A percentile compares a stretch with the other conserved stretches of the same genome.
phyloP scores from a whole-genome alignment of 768 basidiomycete genomes.

The Amanita muscaria region DNA sequence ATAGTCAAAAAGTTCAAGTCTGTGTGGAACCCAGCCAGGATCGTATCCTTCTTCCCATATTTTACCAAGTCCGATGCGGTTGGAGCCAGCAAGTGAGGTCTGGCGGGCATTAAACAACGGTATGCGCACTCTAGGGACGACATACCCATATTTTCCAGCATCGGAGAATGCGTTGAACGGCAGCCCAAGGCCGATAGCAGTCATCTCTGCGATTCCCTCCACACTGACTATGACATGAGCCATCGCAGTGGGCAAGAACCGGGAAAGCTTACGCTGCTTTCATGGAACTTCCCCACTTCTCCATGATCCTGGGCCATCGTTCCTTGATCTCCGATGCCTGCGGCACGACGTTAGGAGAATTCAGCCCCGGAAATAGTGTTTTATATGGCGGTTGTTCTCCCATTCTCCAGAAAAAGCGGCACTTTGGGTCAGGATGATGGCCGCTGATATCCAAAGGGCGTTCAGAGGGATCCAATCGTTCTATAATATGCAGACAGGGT shows the following conservation, averaged over 20 bases:
- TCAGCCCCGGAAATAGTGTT: conserved; percentile 67
- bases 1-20: conserved; percentile 95
- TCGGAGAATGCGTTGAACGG: conserved; percentile 60
- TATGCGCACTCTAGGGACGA: conserved; percentile 2
- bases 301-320: conserved; percentile 67
- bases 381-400: conserved; percentile 63
- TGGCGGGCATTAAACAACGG: background rate
- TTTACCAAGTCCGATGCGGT: conserved; percentile 86
- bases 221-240: conserved; percentile 41
- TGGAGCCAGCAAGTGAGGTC: conserved; percentile 85
- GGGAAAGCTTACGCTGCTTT: conserved; percentile 61
- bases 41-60: conserved; percentile 71
- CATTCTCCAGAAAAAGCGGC: conserved; percentile 91
- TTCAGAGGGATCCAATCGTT: conserved; percentile 64
- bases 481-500: conserved; percentile 75
- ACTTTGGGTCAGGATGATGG: conserved; percentile 87
- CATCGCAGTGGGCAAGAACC: background rate
- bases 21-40: conserved; percentile 90
- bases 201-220: conserved; percentile 81
- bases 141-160: conserved; percentile 80
- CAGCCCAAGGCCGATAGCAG: conserved; percentile 74
- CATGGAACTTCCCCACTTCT: conserved; percentile 85
- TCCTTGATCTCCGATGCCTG: conserved; percentile 44
- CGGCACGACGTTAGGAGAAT: conserved; percentile 80
- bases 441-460: conserved; percentile 77